Base-by-base conservation (phyloP, 352 stramenopile species). In the Pseudoperonospora humuli region DNA sequence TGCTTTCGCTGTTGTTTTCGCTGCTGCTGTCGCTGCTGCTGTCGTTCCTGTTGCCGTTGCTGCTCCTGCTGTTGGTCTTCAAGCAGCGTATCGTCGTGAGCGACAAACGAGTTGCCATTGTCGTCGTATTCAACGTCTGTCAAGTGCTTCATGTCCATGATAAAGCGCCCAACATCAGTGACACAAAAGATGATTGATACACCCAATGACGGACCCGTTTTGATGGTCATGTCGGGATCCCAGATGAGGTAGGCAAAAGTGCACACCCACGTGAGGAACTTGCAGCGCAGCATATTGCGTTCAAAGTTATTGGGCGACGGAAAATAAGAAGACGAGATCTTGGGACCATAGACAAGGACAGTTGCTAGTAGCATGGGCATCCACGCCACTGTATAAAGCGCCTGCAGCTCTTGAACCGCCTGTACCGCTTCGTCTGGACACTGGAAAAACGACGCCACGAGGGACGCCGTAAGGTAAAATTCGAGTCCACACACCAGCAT, bases 361-460 rank as follows among this genome's bases (percentile, higher is more conserved):
- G 64, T 19, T 9, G 67, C 58, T 11, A 76, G 43, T 21, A 64
- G 18, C 25, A 81, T 46, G 1, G 76, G 76, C 27, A 71, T 49
- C 77, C 77, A 86, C 11, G 67, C 61, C 55, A 85, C 52, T 31
- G 64, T 70, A 48, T 78, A 80, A 28, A 86, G 63, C 43, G 73
- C 81, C 62, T 79, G 54, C 41, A 89, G 67, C 39, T 89, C 77
- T 56, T 86, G 64, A 29, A 76, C 68, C 28, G 75, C 77, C 27
- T 78, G 70, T 24, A 65, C 41, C 2, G 13, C 41, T 26, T 57
- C 39, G 28, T 83, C 66, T 10, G 66, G 58, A 38, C 61, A 81
- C 47, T 89, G 70, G 41, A 89, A 89, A 45, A 89, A 83, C 25
- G 70, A 79, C 29, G 75, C 58, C 37, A 77, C 67, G 11, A 89